Evolutionary conservation across 140 eudicot genomes (phyloP).

Genomic region (Flaveria floridana): DNA sequence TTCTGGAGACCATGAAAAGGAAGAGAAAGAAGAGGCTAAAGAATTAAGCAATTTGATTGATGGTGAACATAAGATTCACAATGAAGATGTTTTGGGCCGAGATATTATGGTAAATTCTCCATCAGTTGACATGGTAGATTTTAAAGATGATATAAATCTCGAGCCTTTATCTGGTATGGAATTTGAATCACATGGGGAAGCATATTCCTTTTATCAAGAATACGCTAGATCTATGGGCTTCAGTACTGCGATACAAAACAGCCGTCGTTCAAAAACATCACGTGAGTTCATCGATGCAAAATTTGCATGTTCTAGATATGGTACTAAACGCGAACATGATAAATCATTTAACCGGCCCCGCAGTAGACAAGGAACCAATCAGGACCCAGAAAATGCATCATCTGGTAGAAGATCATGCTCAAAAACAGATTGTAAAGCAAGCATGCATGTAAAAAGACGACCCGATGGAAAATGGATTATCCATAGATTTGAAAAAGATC

Average conservation of each 20-base stretch:
- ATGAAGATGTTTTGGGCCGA: conserved; percentile 42
- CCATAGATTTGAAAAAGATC: conserved; percentile 77
- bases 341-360: conserved; percentile 62
- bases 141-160: conserved; percentile 57
- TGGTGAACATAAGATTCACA: conserved; percentile 47
- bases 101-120: conserved; percentile 45
- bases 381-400: conserved; percentile 63
- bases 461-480: conserved; percentile 85
- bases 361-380: conserved; percentile 59
- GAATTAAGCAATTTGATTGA: conserved; percentile 49
- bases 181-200: conserved; percentile 76
- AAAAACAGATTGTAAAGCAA: conserved; percentile 88
- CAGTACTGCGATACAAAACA: conserved; percentile 76
- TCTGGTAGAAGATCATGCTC: conserved; percentile 70
- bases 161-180: conserved; percentile 92
- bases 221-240: conserved; percentile 83
- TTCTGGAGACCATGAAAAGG: conserved; percentile 81
- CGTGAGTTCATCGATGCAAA: conserved; percentile 86
- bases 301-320: conserved; percentile 91
- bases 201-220: conserved; percentile 84
- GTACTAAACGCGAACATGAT: conserved; percentile 84
- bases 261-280: conserved; percentile 81
- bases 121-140: conserved; percentile 45
- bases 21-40: conserved; percentile 52
- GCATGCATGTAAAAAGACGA: conserved; percentile 91